Conservation (phyloP, 73 alveolate genomes). For the Paramecium bursaria region DNA sequence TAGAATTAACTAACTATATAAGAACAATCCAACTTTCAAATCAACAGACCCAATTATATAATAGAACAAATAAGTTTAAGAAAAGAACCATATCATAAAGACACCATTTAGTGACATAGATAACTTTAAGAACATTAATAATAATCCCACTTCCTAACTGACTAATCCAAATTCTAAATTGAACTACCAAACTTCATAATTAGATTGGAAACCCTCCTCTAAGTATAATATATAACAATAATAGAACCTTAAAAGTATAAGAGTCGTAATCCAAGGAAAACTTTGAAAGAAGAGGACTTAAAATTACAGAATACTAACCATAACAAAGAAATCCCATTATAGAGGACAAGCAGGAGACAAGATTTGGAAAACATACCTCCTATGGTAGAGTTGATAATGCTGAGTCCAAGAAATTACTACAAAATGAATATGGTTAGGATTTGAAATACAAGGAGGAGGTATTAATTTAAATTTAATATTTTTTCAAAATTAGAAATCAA, state of each 20-base stretch:
- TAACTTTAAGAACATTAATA: slow-evolving; percentile 9
- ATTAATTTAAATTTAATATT: neutral
- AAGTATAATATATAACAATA: no score
- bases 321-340: slow-evolving; percentile 19
- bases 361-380: slow-evolving; percentile 24
- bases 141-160: slow-evolving; percentile 7
- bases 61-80: neutral
- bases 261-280: neutral
- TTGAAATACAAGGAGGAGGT: slow-evolving; percentile 30
- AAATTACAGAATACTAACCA: slow-evolving; percentile 21
- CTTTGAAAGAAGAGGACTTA: slow-evolving; percentile 41
- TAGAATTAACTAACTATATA: neutral
- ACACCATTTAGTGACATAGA: slow-evolving; percentile 46
- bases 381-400: slow-evolving; percentile 27
- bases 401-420: slow-evolving; percentile 16
- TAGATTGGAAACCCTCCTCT: slow-evolving; percentile 55
- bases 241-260: neutral
- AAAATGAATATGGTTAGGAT: slow-evolving; percentile 43
- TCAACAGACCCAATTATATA: slow-evolving; percentile 25
- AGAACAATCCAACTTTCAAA: slow-evolving; percentile 40
- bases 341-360: slow-evolving; percentile 6
- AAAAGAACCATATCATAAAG: slow-evolving; percentile 11
- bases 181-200: slow-evolving; percentile 19
- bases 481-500: neutral
- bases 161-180: slow-evolving; percentile 6